Base-by-base conservation (phyloP, 164 flowering plant species). In the Nymphaea thermarum region DNA sequence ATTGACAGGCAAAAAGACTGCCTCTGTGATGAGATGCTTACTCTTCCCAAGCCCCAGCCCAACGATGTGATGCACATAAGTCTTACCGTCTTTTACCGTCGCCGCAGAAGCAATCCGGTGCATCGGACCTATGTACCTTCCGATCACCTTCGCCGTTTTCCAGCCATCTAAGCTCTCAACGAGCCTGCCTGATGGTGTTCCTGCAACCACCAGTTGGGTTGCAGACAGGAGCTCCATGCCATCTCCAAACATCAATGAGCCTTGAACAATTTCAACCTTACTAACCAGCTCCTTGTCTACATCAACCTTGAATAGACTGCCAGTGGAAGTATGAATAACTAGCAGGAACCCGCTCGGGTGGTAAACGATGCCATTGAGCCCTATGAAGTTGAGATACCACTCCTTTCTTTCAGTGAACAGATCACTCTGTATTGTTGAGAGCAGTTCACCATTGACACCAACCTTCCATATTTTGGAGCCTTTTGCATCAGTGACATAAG, bases 151-250 rank as follows among this genome's bases (percentile, higher is more conserved):
- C 2, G 89, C 96, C 4, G 88, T 91, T 74, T 80, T 80, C 96
- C 97, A 91, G 42, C 85, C 96, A 68, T 91, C 97, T 4, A 71
- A 41, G 73, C 93, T 89, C 82, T 87, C 91, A n/a, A 91, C 95
- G 70, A 91, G 62, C 64, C 84, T 78, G 62, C 77, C 84, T 0
- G 89, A 82, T 45, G 96, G 90, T n/a, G 77, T 80, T 4, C 89
- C 86, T 0, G 95, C 93, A 16, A 89, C 95, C 10, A 86, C 86
- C 51, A 94, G 77, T 81, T 79, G 76, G 0, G 84, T 89, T 0
- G 88, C 86, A 44, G 95, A 89, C 41, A 94, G 6, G 2, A 94
- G 74, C 79, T 81, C 93, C 8, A 94, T 2, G 4, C 98, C 98
- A 78, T 91, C 98, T 4, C 91, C 95, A 65, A 84, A 71, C n/a